Base-by-base conservation (phyloP, 106 monocot species). In the Acorus calamus region DNA sequence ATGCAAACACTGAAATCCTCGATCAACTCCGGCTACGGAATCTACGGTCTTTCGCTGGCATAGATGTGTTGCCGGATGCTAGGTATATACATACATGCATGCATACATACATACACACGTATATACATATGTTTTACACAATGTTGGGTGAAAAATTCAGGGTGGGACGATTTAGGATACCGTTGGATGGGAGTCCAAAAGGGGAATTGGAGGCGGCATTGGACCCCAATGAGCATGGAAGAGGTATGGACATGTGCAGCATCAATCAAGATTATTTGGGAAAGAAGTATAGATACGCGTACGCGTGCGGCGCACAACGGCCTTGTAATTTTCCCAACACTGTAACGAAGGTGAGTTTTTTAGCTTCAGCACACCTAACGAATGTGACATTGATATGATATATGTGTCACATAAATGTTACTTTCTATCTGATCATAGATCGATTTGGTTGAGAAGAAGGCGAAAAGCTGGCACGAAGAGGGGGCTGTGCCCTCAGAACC, bases 301-400 rank as follows among this genome's bases (percentile, higher is more conserved):
- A 96, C 51, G 96, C 91, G 8, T 88, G 96, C 44, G 91, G 96
- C 2, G 96, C 96, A 8, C 64, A 50, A 8, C 66, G 96, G 14
- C 96, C 96, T 44, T 91, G 96, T 68, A 91, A 96, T 78, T 96
- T 96, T 63, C 96, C 96, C 44, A 96, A 96, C 73, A 85, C 96
- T 0, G 69, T 96, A 56, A 91, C 96, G 2, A 96, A 96, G 87
- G 87, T 92, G 42, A 52, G 5, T 62, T 6, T 2, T 4, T 12
- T 11, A 49, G 4, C 4, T 2, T 12, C 11, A 2, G 64, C 1
- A 1, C 28, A 28, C 28, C 28, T 28, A 28, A 28, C 28, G 0
- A 28, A 28, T 28, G 28, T 28, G 28, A 28, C 28, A 28, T 28
- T 28, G 28, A 28, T 28, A 28, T 28, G 28, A 28, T 28, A 28